Evolutionary conservation across 257 asterid genomes (phyloP), one percentile per base, ranked within the genome.

Genomic region (Rauvolfia tetraphylla): DNA sequence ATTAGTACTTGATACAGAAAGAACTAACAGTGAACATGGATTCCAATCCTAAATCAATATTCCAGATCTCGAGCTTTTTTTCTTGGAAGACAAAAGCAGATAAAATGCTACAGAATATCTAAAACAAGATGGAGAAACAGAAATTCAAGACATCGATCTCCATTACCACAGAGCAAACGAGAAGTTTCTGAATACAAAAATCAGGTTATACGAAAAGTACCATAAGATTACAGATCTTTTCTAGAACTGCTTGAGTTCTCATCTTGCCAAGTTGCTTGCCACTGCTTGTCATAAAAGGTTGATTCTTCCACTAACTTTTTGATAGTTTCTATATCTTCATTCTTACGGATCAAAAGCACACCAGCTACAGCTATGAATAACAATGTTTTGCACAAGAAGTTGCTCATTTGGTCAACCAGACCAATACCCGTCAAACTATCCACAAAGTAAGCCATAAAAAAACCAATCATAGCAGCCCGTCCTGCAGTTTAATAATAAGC

Each of bases 201-300:
- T 44, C 48, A 27, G 38, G 46, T 39, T 27, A 27, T 63, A 74
- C 46, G 54, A 61, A 13, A 29, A 39, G 27, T 25, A 63, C 72
- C 38, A 44, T 68, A 29, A 44, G 17, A 42, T 76, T 68, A 61
- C 71, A 81, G 81, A 48, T 89, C 82, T 72, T 78, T 81, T 14
- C 79, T 82, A 44, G 86, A 33, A 63, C 77, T 81, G 86, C 81
- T 78, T 34, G 81, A 76, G 66, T 75, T 83, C 85, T 85, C 96
- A 22, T 94, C 97, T 75, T 92, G 89, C 98, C 98, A 92, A 62
- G 97, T 89, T 61, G 98, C 97, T 84, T 94, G 97, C 97, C 98
- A 94, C 82, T 94, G 98, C 86, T 89, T 89, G 78, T 92, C 98
- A 29, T 94, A 90, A 78, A 87, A 92, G 0, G 97, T 94, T 1